Evolutionary conservation across 2,329 filamentous ascomycete species (phyloP), one percentile per base, ranked within the genome.

Genomic region (Biscogniauxia mediterranea): DNA sequence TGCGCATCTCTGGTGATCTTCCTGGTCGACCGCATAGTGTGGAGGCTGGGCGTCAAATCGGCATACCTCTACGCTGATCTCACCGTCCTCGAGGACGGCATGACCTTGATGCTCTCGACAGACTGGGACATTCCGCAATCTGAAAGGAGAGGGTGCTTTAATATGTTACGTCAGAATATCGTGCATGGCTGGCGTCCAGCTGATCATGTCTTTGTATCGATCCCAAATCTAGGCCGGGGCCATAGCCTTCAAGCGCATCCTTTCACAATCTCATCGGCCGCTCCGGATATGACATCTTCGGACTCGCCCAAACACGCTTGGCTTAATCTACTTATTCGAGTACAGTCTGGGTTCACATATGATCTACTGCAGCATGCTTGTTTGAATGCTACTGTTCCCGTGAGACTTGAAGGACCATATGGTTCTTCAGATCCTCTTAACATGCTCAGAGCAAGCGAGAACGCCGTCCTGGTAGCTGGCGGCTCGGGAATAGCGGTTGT

Each of bases 401-500:
- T 88, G 23, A 78, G 82, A 6, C 72, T 89, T n/a, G 86, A 90
- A 65, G 87, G 87, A 0, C 87, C 87, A 0, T 89, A 90, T 66
- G 87, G 87, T 49, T 86, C 83, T 9, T 75, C 77, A 0, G 81
- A 84, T 65, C 83, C 85, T 0, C 75, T 86, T 17, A 73, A 81
- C 19, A 78, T 85, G 69, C 76, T 89, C 1, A 77, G 78, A 7
- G 74, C 76, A 15, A 78, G 80, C 17, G 76, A 81, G 49, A 77
- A 80, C 0, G 79, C 81, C 0, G 72, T 89, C 3, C 70, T 89
- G 11, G 76, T 90, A 8, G 86, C 86, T 1, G 86, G 87, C 2
- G 87, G 87, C 0, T 86, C 83, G 26, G 87, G 87, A 5, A 87
- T 89, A 52, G 87, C 86, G 1, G 86, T 89, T 23, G 81, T 82